These are phyloP conservation scores for Delphinella strobiligena DNA, from an alignment of 2,329 filamentous ascomycete genomes.

Conservation along the genomic window DNA sequence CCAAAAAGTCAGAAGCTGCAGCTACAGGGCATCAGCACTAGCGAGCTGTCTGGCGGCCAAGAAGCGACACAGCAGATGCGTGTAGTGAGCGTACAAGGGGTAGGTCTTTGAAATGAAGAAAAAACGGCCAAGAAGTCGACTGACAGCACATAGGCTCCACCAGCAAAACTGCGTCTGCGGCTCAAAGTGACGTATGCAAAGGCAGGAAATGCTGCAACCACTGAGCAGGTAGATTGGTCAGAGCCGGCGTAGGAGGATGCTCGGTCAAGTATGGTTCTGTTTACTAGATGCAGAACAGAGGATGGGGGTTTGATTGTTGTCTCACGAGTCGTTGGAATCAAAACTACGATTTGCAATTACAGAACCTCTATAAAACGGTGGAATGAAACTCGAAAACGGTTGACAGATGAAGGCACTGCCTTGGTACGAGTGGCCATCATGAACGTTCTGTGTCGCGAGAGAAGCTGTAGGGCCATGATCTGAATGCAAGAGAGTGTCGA, in stretches of 20 bases:
- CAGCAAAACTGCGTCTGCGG: slow-evolving; percentile 60
- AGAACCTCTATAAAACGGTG: too few species aligned
- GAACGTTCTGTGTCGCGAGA: too few species aligned
- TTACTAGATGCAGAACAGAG: too few species aligned
- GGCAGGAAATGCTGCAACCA: slow-evolving; percentile 56
- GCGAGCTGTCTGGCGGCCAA: slow-evolving; percentile 61
- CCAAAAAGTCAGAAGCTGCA: slow-evolving; percentile 94
- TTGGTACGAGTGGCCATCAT: too few species aligned
- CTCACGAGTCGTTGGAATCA: too few species aligned
- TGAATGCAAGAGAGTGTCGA: too few species aligned
- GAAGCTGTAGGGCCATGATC: too few species aligned
- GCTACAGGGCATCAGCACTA: slow-evolving; percentile 74
- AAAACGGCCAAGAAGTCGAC: neutral
- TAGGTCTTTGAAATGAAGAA: slow-evolving; percentile 44
- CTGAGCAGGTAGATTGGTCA: slow-evolving; percentile 94
- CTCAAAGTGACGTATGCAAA: slow-evolving; percentile 73
- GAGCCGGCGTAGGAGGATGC: slow-evolving; percentile 54
- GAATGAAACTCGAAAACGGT: too few species aligned
- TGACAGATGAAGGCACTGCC: too few species aligned
- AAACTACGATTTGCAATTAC: too few species aligned
- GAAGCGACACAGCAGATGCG: slow-evolving; percentile 89
- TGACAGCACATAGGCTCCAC: slow-evolving; percentile 47
- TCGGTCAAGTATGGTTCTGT: too few species aligned
- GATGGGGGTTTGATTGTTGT: too few species aligned
- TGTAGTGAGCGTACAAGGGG: slow-evolving; percentile 71